phyloP scores from a whole-genome alignment of 2,329 filamentous ascomycete species.

The Arthrobotrys conoides region DNA sequence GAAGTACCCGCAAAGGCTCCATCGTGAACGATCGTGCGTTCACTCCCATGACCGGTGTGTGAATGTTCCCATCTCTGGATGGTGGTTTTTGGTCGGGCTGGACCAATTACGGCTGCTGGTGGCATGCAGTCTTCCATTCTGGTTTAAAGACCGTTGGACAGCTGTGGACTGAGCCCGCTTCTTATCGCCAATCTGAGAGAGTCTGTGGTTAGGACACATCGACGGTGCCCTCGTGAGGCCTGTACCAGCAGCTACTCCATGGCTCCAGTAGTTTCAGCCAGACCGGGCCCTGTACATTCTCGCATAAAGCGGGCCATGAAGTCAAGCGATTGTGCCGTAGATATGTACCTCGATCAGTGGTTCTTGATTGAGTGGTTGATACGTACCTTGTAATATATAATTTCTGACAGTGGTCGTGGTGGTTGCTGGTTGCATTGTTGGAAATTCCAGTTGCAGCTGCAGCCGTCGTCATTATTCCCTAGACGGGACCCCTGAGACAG shows the following conservation, averaged over 20 bases:
- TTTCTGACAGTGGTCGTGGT: slow-evolving; percentile 6
- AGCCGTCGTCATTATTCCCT: slow-evolving; percentile 48
- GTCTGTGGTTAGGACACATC: slow-evolving; percentile 34
- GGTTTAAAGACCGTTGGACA: slow-evolving; percentile 46
- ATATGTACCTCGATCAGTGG: neutral
- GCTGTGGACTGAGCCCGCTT: slow-evolving; percentile 44
- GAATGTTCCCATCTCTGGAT: slow-evolving; percentile 52
- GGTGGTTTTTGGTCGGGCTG: slow-evolving; percentile 42
- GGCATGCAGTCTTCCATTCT: slow-evolving; percentile 36
- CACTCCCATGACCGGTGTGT: slow-evolving; percentile 52
- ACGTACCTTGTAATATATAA: neutral
- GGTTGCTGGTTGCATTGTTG: slow-evolving; percentile 21
- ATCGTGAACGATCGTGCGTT: slow-evolving; percentile 40
- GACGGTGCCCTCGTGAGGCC: slow-evolving; percentile 34
- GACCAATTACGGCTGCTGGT: slow-evolving; percentile 44
- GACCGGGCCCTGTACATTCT: neutral
- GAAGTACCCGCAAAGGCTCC: slow-evolving; percentile 30
- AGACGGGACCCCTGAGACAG: slow-evolving; percentile 55
- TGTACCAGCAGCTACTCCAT: slow-evolving; percentile 2
- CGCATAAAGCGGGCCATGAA: slow-evolving; percentile 1
- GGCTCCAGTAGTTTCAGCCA: neutral
- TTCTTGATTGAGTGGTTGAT: neutral
- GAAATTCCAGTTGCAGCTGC: slow-evolving; percentile 21
- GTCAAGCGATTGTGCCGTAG: slow-evolving; percentile 11
- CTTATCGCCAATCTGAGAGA: slow-evolving; percentile 53